Conservation (phyloP, 768 basidiomycete genomes). For the Saitozyma sp. region DNA sequence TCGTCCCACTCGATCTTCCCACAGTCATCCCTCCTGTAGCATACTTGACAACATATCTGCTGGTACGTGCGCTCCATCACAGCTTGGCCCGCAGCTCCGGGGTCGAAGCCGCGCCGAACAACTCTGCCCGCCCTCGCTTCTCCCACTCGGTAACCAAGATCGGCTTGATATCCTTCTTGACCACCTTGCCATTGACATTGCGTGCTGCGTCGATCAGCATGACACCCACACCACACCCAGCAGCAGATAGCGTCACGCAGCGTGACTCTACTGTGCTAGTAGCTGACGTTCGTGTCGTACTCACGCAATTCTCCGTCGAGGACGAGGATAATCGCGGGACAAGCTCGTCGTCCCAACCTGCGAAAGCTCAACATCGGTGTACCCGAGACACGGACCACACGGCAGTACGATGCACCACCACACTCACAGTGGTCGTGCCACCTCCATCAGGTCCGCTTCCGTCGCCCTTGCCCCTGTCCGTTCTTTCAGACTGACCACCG, state of each 20-base stretch:
- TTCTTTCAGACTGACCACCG: constrained; percentile 22
- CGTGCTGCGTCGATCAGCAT: constrained; percentile 26
- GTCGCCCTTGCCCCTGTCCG: constrained; percentile 6
- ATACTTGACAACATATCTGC: no score
- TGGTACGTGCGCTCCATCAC: no score
- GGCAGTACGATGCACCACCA: neutral
- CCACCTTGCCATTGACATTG: constrained; percentile 44
- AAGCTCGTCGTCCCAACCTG: constrained; percentile 22
- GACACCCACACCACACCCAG: neutral
- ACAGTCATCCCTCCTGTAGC: no score
- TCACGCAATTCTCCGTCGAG: neutral
- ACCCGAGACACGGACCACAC: neutral
- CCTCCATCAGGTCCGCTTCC: constrained; percentile 21
- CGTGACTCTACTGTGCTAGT: constrained; percentile 9
- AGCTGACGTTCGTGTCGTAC: no score
- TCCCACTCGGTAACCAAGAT: constrained; percentile 27
- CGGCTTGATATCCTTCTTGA: constrained; percentile 39
- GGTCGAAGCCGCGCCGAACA: no score
- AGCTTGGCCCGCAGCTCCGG: no score
- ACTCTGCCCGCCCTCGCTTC: neutral
- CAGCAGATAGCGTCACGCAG: constrained; percentile 23
- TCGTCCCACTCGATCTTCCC: no score
- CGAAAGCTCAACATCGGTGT: neutral
- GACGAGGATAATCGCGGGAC: constrained; percentile 29
- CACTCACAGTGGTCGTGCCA: constrained; percentile 14